Conservation (phyloP, 306 rosid species). For the Argentina anserina region DNA sequence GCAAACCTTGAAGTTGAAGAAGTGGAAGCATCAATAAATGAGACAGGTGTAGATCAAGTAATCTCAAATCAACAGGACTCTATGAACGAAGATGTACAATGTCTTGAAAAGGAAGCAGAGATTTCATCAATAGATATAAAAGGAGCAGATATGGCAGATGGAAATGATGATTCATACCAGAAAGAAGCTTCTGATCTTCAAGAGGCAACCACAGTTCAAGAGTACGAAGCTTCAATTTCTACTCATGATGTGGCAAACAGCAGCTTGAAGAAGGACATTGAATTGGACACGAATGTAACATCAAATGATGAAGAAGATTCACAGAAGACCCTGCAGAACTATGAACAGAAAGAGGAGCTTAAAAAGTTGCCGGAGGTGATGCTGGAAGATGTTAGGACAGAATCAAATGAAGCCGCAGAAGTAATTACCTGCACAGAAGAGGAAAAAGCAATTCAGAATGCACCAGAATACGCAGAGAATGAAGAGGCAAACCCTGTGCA, state of each 20-base stretch:
- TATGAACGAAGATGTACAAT: conserved; percentile 12
- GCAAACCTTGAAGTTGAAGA: conserved; percentile 8
- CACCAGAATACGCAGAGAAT: conserved; percentile 13
- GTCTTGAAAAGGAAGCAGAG: conserved; percentile 21
- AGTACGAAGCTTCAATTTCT: conserved; percentile 15
- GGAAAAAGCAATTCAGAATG: conserved; percentile 15
- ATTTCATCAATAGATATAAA: conserved; percentile 12
- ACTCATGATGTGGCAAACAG: conserved; percentile 11
- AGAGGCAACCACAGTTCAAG: conserved; percentile 17
- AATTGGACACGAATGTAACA: conserved; percentile 15
- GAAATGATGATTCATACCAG: conserved; percentile 5
- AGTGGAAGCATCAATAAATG: conserved; percentile 16
- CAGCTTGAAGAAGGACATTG: conserved; percentile 12
- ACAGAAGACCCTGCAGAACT: conserved; percentile 9
- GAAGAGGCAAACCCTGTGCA: conserved; percentile 18
- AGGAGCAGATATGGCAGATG: conserved; percentile 6
- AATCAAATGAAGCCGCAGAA: conserved; percentile 8
- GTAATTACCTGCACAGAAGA: neutral
- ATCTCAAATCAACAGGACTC: conserved; percentile 25
- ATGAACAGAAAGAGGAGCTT: conserved; percentile 22
- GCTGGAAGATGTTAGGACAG: conserved; percentile 14
- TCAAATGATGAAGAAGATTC: conserved; percentile 19
- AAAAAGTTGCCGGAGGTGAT: conserved; percentile 12
- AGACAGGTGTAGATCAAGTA: conserved; percentile 19
- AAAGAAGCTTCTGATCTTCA: conserved; percentile 10